Percentiles rank a stretch among this genome's conserved stretches.
Evolutionary conservation across 495 filamentous ascomycete genomes (phyloP).

Genomic region (Aspergillus saccharolyticus): DNA sequence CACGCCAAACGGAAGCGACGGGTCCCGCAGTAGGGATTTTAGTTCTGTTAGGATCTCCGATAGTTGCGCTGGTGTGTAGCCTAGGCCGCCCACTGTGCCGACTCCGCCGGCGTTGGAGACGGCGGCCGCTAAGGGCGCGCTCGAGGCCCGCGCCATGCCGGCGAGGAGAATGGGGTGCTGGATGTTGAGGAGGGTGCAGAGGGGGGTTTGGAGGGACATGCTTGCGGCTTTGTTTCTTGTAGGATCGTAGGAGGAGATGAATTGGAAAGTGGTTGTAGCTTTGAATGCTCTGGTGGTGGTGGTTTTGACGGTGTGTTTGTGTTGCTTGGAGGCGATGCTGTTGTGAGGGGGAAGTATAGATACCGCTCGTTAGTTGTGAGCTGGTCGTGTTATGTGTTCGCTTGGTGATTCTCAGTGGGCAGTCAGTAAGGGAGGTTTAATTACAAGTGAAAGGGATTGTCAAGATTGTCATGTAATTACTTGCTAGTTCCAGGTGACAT

Average conservation of each 20-base stretch:
- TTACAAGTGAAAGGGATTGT: background rate
- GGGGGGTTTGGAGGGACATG: slow-evolving; percentile 65
- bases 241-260: background rate
- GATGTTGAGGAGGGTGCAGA: slow-evolving; percentile 69
- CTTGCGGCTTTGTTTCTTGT: slow-evolving; percentile 7
- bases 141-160: slow-evolving; percentile 80
- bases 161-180: slow-evolving; percentile 80
- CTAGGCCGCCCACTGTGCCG: slow-evolving; percentile 77
- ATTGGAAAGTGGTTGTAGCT: background rate
- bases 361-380: no score
- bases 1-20: slow-evolving; percentile 73
- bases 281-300: background rate
- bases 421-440: background rate
- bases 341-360: no score
- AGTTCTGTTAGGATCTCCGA: slow-evolving; percentile 76
- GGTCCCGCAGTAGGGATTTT: slow-evolving; percentile 59
- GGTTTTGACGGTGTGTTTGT: background rate
- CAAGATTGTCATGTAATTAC: background rate
- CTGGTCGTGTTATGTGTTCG: background rate
- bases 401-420: background rate
- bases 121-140: slow-evolving; percentile 72
- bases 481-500: background rate
- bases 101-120: slow-evolving; percentile 86
- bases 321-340: background rate
- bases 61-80: slow-evolving; percentile 77